Evolutionary conservation across 1,139 yeast genomes (phyloP), one percentile per base, ranked within the genome.

Genomic region (Geotrichum citri-aurantii): DNA sequence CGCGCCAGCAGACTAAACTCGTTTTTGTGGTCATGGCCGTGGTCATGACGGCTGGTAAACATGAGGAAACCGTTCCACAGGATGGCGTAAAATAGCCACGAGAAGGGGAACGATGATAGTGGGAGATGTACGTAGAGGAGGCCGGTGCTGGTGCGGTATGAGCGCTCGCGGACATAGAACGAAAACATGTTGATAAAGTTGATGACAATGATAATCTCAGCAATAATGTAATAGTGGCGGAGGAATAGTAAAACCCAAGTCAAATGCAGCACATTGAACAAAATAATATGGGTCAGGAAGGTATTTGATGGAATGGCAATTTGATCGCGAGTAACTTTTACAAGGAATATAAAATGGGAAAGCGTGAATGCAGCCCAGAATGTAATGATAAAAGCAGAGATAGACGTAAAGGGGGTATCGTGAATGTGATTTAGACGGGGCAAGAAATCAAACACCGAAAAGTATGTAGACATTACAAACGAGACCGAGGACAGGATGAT

Each of bases 31-130:
- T 77, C 75, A 62, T 81, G 79, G 21, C 37, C 40, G n/a, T 40
- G 48, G 48, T 81, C 77, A 68, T 82, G 84, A 17, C 37, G n/a
- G 1, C 3, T 21, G 14, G 42, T 47, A 65, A 83, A 79, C 71
- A 82, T 74, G 33, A 85, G 85, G 2, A 95, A 92, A 46, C 95
- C 95, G 67, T 86, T 86, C 95, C 95, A 88, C 75, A 88, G 85
- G 49, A 88, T 71, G 29, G 83, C 85, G 69, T 83, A 86, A 63
- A 86, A 71, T 47, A 85, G 74, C 95, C 95, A 88, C 29, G 88
- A 78, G 58, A 87, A 72, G 37, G 96, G 95, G 66, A 87, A 66
- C 0, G 92, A 89, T 17, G 81, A 77, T 17, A 81, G 77, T n/a
- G 91, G 80, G 63, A 82, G 73, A 71, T 87, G 95, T 44, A 81